Percentiles rank a stretch among this genome's conserved stretches.
phyloP scores from a whole-genome alignment of 768 basidiomycete genomes.

The Phlebiopsis gigantea region DNA sequence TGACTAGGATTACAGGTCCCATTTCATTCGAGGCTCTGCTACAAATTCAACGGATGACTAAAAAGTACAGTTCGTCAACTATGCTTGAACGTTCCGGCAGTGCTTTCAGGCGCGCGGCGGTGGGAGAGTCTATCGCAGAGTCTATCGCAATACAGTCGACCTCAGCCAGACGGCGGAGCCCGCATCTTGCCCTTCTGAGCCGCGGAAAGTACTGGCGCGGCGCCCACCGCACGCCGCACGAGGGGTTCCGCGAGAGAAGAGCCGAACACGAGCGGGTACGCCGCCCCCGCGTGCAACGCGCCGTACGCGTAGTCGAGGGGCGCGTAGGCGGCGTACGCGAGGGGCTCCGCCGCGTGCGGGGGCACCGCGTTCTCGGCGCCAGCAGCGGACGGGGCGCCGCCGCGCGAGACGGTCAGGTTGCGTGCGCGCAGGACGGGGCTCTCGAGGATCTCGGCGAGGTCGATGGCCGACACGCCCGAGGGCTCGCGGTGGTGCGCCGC shows the following conservation, averaged over 20 bases:
- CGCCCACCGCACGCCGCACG: too few relatives aligned
- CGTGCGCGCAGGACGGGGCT: slow-evolving; percentile 15
- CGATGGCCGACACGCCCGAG: slow-evolving; percentile 8
- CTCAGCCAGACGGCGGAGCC: too few relatives aligned
- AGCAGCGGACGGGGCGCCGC: too few relatives aligned
- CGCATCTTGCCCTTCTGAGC: too few relatives aligned
- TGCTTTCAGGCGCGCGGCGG: background rate
- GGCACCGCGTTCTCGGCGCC: too few relatives aligned
- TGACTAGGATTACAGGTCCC: background rate
- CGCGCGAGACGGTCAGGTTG: background rate
- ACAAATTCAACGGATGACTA: background rate
- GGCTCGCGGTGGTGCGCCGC: slow-evolving; percentile 3
- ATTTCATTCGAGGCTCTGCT: background rate
- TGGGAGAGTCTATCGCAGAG: too few relatives aligned
- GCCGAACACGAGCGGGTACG: too few relatives aligned
- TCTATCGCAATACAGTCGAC: too few relatives aligned
- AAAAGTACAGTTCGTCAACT: background rate
- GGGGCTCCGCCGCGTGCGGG: background rate
- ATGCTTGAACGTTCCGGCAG: background rate
- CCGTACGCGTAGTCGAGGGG: background rate
- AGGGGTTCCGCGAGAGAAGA: too few relatives aligned
- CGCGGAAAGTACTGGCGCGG: too few relatives aligned
- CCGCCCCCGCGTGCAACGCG: background rate
- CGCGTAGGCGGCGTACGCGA: background rate
- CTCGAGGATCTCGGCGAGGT: slow-evolving; percentile 19